A percentile compares a stretch with the other conserved stretches of the same genome.
Evolutionary conservation across 2,329 filamentous ascomycete species (phyloP).

Genomic region (Colletotrichum graminicola): DNA sequence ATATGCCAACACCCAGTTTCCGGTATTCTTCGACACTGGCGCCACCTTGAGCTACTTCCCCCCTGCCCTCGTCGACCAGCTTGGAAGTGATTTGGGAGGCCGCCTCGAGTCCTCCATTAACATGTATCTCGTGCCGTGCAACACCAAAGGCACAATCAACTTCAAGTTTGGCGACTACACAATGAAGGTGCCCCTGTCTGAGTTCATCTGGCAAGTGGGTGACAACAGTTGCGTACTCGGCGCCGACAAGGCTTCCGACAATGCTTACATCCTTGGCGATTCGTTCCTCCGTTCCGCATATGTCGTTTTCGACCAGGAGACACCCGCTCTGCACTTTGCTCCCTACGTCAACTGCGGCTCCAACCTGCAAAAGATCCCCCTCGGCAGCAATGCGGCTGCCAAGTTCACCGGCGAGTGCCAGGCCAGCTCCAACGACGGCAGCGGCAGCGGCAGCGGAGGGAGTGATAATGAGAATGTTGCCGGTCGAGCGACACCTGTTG

Average conservation of each 20-base stretch:
- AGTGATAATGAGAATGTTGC: slow-evolving; percentile 28
- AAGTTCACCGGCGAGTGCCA: slow-evolving; percentile 45
- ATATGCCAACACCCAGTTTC: slow-evolving; percentile 51
- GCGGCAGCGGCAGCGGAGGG: not conserved
- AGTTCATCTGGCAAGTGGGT: slow-evolving; percentile 59
- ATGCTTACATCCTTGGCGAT: slow-evolving; percentile 54
- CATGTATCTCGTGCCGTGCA: slow-evolving; percentile 64
- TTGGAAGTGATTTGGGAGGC: slow-evolving; percentile 61
- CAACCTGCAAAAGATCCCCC: slow-evolving; percentile 45
- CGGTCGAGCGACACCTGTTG: slow-evolving; percentile 24
- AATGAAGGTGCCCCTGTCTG: slow-evolving; percentile 59
- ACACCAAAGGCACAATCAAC: slow-evolving; percentile 57
- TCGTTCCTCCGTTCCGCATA: slow-evolving; percentile 61
- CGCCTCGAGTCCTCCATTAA: slow-evolving; percentile 55
- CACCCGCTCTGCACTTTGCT: slow-evolving; percentile 46
- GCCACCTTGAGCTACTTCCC: slow-evolving; percentile 77
- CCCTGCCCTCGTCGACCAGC: slow-evolving; percentile 60
- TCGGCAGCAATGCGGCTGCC: slow-evolving; percentile 43
- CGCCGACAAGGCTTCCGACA: slow-evolving; percentile 56
- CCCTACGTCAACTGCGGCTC: slow-evolving; percentile 46
- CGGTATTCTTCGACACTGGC: slow-evolving; percentile 74
- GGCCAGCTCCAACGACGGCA: slow-evolving; percentile 21
- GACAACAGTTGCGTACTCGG: slow-evolving; percentile 58
- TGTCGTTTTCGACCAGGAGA: slow-evolving; percentile 51
- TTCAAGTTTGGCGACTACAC: slow-evolving; percentile 61